Evolutionary conservation across 1,284 basidiomycete genomes (phyloP).

Genomic region (Fomitopsis betulina): DNA sequence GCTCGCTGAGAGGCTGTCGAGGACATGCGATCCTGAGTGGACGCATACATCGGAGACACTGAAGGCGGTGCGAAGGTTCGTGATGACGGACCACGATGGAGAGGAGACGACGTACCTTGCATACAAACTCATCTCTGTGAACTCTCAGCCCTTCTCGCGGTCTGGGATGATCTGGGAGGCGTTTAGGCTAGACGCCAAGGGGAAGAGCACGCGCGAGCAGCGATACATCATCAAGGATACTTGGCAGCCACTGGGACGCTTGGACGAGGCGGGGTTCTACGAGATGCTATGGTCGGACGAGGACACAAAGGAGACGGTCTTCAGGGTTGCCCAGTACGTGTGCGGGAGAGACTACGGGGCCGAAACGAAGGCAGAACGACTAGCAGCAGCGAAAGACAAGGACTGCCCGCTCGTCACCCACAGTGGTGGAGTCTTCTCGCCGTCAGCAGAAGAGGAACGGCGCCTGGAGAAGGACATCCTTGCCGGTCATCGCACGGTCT

Average conservation of each 20-base stretch:
- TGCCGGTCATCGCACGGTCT: too few relatives aligned
- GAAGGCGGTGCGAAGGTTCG: neutral
- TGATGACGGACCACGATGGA: neutral
- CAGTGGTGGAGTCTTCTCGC: too few relatives aligned
- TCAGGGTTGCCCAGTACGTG: too few relatives aligned
- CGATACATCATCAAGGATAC: neutral
- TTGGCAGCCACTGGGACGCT: neutral
- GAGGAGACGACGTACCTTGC: neutral
- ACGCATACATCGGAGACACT: neutral
- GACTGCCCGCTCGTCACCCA: too few relatives aligned
- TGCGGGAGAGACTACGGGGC: too few relatives aligned
- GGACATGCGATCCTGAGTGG: neutral
- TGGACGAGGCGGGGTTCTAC: neutral
- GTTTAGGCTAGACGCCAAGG: neutral
- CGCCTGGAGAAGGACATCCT: too few relatives aligned
- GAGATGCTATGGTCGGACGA: too few relatives aligned
- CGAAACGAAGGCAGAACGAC: neutral
- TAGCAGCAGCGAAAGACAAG: too few relatives aligned
- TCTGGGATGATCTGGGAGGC: neutral
- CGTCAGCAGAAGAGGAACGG: too few relatives aligned
- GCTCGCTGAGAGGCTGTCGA: neutral
- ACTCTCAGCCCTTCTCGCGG: constrained; percentile 9
- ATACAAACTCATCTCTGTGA: neutral
- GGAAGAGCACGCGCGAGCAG: neutral
- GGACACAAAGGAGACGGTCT: too few relatives aligned